Conservation (phyloP, 345 rosid genomes). For the Eucalyptus guilfoylei region DNA sequence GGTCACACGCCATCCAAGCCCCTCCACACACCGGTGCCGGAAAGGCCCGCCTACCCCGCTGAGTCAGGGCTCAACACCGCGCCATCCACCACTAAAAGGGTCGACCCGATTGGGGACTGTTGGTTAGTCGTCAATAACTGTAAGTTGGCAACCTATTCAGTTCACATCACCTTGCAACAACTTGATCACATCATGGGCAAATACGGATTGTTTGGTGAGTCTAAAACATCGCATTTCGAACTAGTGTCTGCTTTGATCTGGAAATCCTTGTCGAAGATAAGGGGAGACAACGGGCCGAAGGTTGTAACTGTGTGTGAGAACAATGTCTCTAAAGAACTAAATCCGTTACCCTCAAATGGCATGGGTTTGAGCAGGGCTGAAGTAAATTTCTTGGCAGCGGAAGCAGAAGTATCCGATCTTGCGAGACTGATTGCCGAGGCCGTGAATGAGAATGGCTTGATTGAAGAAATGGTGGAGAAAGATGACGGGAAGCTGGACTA, state of each 20-base stretch:
- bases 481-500: constrained; percentile 17
- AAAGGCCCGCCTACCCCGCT: background rate
- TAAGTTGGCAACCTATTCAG: constrained; percentile 16
- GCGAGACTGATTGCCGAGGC: constrained; percentile 14
- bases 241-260: constrained; percentile 50
- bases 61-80: background rate
- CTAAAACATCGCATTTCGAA: constrained; percentile 4
- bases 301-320: constrained; percentile 24
- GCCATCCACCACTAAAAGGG: constrained; percentile 12
- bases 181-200: constrained; percentile 7
- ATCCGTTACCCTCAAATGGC: constrained; percentile 8
- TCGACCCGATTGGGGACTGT: constrained; percentile 34
- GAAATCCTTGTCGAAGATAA: constrained; percentile 28
- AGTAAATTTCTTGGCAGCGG: constrained; percentile 10
- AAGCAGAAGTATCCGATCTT: constrained; percentile 14
- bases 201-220: background rate
- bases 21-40: background rate
- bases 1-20: constrained; percentile 11
- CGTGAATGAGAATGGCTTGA: constrained; percentile 1
- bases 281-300: constrained; percentile 8
- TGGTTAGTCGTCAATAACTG: constrained; percentile 23
- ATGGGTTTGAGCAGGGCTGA: constrained; percentile 21
- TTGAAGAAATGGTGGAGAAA: constrained; percentile 9
- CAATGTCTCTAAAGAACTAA: background rate
- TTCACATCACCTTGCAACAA: constrained; percentile 18